Conservation (phyloP, 164 flowering plant species). For the Aristolochia fimbriata region DNA sequence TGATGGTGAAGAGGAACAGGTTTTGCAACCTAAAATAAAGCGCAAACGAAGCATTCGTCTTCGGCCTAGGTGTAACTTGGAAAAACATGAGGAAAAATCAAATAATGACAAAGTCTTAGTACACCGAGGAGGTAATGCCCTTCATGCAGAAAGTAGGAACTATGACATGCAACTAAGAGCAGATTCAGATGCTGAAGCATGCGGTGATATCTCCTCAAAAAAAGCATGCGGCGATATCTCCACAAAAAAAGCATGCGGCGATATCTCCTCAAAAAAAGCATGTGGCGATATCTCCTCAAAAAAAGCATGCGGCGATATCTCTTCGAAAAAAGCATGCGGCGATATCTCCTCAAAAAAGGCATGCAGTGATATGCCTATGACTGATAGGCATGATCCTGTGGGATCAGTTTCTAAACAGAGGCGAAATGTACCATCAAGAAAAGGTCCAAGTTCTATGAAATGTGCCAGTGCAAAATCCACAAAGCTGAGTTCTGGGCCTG, state of each 20-base stretch:
- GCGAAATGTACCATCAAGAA: conserved; percentile 42
- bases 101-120: conserved; percentile 33
- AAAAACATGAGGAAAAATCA: conserved; percentile 59
- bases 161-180: conserved; percentile 38
- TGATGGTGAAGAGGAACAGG: conserved; percentile 96
- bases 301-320: conserved; percentile 27
- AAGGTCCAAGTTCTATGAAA: conserved; percentile 38
- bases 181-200: conserved; percentile 35
- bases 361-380: conserved; percentile 22
- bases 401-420: conserved; percentile 40
- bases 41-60: conserved; percentile 80
- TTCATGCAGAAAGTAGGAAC: conserved; percentile 31
- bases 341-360: no score
- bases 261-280: no score
- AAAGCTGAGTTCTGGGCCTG: conserved; percentile 30
- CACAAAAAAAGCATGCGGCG: conserved; percentile 26
- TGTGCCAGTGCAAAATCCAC: conserved; percentile 44
- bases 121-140: conserved; percentile 47
- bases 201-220: no score
- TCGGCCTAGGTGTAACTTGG: conserved; percentile 56
- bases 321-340: conserved; percentile 19
- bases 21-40: conserved; percentile 87
- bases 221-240: conserved; percentile 27
- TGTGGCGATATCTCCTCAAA: no score
- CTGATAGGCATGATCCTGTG: conserved; percentile 37